These are phyloP conservation scores for Hemileia vastatrix DNA, from an alignment of 1,284 basidiomycete species.

Conservation along the genomic window DNA sequence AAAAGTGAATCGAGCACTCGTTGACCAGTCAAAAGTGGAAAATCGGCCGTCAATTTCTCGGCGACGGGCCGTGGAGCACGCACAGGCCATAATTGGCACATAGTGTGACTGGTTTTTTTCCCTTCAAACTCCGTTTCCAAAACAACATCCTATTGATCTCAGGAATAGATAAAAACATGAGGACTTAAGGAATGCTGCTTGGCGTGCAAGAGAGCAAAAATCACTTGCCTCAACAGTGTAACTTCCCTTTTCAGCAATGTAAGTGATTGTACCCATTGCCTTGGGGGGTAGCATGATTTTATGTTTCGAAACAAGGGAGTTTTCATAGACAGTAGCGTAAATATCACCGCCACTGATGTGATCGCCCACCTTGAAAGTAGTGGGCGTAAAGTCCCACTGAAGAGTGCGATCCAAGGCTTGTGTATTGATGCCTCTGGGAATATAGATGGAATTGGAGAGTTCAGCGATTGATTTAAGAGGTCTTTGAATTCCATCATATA, in stretches of 20 bases:
- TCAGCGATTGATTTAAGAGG: conserved; percentile 78
- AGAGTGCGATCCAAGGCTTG: conserved; percentile 79
- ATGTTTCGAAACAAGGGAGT: conserved; percentile 90
- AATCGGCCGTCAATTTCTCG: conserved; percentile 87
- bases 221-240: conserved; percentile 74
- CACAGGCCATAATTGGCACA: conserved; percentile 99
- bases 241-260: conserved; percentile 86
- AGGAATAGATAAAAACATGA: conserved; percentile 9
- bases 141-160: conserved; percentile 89
- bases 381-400: conserved; percentile 94
- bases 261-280: conserved; percentile 86
- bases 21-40: conserved; percentile 90
- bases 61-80: conserved; percentile 90
- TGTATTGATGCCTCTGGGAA: conserved; percentile 95
- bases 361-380: conserved; percentile 76
- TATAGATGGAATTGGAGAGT: conserved; percentile 94
- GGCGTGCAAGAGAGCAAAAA: not conserved
- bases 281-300: conserved; percentile 93
- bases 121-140: conserved; percentile 97
- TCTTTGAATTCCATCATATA: conserved; percentile 34
- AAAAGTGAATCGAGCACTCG: conserved; percentile 95
- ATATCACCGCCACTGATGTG: conserved; percentile 95
- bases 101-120: conserved; percentile 80
- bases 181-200: not conserved
- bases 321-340: conserved; percentile 91